Base-by-base conservation (phyloP, 768 basidiomycete species). In the Pluteus cervinus region DNA sequence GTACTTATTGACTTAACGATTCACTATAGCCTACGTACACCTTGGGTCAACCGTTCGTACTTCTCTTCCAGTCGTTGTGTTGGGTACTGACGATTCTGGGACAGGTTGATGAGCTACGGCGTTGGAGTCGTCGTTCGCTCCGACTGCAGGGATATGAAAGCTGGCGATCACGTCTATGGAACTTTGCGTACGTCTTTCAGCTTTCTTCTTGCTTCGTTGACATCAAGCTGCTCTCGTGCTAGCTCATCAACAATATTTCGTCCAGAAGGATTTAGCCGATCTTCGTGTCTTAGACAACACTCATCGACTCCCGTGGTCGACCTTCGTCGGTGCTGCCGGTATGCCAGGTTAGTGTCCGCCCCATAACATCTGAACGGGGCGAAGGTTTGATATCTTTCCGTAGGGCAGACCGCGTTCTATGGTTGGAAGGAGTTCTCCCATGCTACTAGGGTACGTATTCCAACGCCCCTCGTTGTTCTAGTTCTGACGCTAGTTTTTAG, bases 241-340 rank as follows among this genome's bases (percentile, higher is more conserved):
- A 68, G 69, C 51, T 4, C 66, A 66, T 52, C 52, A 61, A 29
- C 56, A 74, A 46, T 76, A 73, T 41, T 49, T 39, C 32, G 41
- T 75, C 23, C 36, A 28, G 9, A 45, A 48, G 11, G 43, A 53
- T 26, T 37, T 58, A 8, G 29, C 37, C 1, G 39, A 41, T 7
- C 46, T 56, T 35, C 26, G 32, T 3, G 42, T 66, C 5, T 39
- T 74, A 26, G 40, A 67, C 24, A 72, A 74, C 44, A 53, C 63
- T 37, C 46, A 65, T 22, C 59, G 63, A 4, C 50, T 78, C 4
- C 73, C 75, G 0, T 76, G 69, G 71, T 61, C 65, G 0, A 56
- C 56, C 0, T 75, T 67, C 44, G 49, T 75, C 20, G 75, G 78
- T 11, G 66, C 69, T 1, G 58, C 64, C 7, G 76, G 77, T 8